phyloP scores from a whole-genome alignment of 2,329 filamentous ascomycete species.

The Mycosphaerelloides madeirae region DNA sequence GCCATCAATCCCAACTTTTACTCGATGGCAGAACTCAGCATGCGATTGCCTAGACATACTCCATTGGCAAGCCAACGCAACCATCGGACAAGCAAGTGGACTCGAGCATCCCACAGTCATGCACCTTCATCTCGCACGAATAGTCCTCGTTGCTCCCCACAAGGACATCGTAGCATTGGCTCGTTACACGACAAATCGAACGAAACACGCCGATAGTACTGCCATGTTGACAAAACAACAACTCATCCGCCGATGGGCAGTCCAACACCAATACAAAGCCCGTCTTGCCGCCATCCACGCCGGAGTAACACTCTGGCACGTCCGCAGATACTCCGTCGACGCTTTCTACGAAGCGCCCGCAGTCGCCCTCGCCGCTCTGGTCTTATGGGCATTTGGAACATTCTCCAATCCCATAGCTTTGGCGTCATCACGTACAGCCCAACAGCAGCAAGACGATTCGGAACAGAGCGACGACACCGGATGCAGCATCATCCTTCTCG shows the following conservation, averaged over 20 bases:
- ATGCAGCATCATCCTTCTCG: conserved; percentile 46
- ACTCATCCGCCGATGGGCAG: conserved; percentile 44
- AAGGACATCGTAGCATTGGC: conserved; percentile 44
- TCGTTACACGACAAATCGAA: conserved; percentile 29
- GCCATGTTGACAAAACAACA: conserved; percentile 3
- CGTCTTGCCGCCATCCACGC: conserved; percentile 53
- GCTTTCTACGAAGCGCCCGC: conserved; percentile 60
- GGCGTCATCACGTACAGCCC: not conserved
- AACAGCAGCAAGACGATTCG: conserved; percentile 4
- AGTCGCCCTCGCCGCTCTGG: conserved; percentile 61
- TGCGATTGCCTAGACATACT: conserved; percentile 52
- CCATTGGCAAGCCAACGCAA: conserved; percentile 55
- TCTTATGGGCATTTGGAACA: conserved; percentile 57
- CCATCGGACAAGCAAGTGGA: conserved; percentile 46
- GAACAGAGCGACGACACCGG: conserved; percentile 12
- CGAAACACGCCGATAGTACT: conserved; percentile 2
- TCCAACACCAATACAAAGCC: conserved; percentile 53
- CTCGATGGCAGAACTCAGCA: conserved; percentile 46
- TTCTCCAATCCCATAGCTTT: conserved; percentile 12
- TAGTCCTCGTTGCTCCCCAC: conserved; percentile 49
- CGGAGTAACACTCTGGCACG: conserved; percentile 50
- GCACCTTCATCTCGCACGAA: conserved; percentile 52
- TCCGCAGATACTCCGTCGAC: conserved; percentile 46
- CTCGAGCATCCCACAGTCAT: conserved; percentile 53
- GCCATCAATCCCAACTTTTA: conserved; percentile 44